Conservation (phyloP, 75 land plant species). For the Pinus albicaulis region DNA sequence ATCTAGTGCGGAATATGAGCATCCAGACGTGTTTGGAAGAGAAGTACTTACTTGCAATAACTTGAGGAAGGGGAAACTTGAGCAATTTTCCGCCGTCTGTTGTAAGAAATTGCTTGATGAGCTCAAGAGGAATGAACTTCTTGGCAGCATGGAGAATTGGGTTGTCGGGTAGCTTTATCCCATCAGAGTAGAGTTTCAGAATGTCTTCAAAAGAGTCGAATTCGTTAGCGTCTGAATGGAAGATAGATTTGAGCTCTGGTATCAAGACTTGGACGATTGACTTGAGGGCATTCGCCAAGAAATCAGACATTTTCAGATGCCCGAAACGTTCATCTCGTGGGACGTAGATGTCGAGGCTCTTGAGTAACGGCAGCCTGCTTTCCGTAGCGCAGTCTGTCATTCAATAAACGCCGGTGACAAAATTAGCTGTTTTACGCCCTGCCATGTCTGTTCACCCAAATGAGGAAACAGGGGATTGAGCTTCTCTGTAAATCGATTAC, state of each 20-base stretch:
- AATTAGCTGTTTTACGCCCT: not conserved
- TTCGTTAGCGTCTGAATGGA: slow-evolving; percentile 43
- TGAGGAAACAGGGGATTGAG: too few species aligned
- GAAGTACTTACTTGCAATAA: slow-evolving; percentile 45
- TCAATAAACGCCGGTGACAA: not conserved
- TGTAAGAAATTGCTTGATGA: slow-evolving; percentile 39
- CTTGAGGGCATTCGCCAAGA: slow-evolving; percentile 29
- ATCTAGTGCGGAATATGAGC: too few species aligned
- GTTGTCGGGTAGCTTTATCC: slow-evolving; percentile 23
- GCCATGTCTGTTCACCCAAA: too few species aligned
- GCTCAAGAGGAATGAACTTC: slow-evolving; percentile 30
- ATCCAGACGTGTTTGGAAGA: too few species aligned
- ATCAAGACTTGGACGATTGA: slow-evolving; percentile 28
- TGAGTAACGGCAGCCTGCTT: slow-evolving; percentile 38
- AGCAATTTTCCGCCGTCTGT: slow-evolving; percentile 32
- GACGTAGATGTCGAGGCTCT: slow-evolving; percentile 55
- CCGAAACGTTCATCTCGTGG: slow-evolving; percentile 87
- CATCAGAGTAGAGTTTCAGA: slow-evolving; percentile 50
- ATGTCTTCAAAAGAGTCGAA: slow-evolving; percentile 64
- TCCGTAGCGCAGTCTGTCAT: slow-evolving; percentile 60
- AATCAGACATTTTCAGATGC: slow-evolving; percentile 66
- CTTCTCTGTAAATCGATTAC: too few species aligned
- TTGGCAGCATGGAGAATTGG: slow-evolving; percentile 10
- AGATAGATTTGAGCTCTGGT: slow-evolving; percentile 30
- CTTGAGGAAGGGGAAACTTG: slow-evolving; percentile 61